Evolutionary conservation across 106 monocot species (phyloP).

Genomic region (Allium fistulosum): DNA sequence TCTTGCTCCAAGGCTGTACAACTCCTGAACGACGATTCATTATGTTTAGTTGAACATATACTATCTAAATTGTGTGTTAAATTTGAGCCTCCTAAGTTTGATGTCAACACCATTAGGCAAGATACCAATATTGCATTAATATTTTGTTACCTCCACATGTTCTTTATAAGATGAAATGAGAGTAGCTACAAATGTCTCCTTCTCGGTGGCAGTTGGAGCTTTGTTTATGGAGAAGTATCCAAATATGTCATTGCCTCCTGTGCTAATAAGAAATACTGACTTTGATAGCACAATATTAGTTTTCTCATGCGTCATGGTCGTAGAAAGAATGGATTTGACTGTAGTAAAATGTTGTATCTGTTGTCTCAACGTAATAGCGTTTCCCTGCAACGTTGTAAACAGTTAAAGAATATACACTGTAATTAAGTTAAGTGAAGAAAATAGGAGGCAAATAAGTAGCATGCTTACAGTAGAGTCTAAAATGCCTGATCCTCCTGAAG

Average conservation of each 20-base stretch:
- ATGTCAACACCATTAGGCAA: too few species aligned
- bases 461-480: constrained; percentile 30
- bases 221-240: constrained; percentile 14
- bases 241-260: constrained; percentile 39
- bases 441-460: neutral
- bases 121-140: too few species aligned
- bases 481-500: constrained; percentile 45
- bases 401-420: neutral
- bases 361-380: constrained; percentile 22
- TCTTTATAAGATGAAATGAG: constrained; percentile 9
- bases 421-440: neutral
- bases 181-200: constrained; percentile 15
- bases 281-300: constrained; percentile 16
- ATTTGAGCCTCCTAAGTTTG: too few species aligned
- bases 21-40: constrained; percentile 6
- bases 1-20: constrained; percentile 33
- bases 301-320: constrained; percentile 1
- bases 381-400: constrained; percentile 22
- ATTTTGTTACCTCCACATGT: constrained; percentile 19
- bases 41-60: neutral
- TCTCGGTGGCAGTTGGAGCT: constrained; percentile 3
- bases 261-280: constrained; percentile 45
- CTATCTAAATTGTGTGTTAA: neutral
- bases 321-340: constrained; percentile 16
- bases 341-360: constrained; percentile 36